These are phyloP conservation scores for Monilinia aucupariae DNA, from an alignment of 2,329 filamentous ascomycete genomes.

Conservation along the genomic window DNA sequence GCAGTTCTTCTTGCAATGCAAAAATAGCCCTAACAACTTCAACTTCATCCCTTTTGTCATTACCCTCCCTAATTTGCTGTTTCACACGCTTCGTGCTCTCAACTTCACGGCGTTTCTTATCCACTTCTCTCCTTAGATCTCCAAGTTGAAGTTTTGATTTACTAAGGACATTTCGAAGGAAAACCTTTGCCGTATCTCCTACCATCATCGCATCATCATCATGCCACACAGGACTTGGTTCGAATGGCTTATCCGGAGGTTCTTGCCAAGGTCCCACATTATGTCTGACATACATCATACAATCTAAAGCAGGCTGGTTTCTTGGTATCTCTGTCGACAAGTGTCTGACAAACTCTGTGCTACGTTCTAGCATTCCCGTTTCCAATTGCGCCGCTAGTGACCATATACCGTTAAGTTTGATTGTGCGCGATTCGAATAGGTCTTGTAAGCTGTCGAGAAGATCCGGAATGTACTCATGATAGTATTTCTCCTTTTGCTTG, in stretches of 20 bases:
- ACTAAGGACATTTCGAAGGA: constrained; percentile 81
- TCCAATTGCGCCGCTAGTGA: constrained; percentile 74
- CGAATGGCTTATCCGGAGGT: constrained; percentile 77
- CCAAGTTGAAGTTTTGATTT: constrained; percentile 84
- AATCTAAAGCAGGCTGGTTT: constrained; percentile 85
- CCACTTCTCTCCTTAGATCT: constrained; percentile 74
- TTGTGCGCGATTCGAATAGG: constrained; percentile 80
- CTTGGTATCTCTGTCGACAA: constrained; percentile 76
- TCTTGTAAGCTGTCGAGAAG: constrained; percentile 90
- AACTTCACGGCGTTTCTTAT: constrained; percentile 81
- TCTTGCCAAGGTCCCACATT: constrained; percentile 81
- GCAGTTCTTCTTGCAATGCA: constrained; percentile 74
- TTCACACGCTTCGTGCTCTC: constrained; percentile 70
- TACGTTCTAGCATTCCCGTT: constrained; percentile 68
- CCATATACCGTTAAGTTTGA: constrained; percentile 84
- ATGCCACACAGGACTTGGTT: constrained; percentile 94
- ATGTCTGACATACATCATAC: constrained; percentile 96
- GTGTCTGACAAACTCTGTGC: constrained; percentile 65
- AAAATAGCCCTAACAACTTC: constrained; percentile 81
- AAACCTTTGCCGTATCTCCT: constrained; percentile 83
- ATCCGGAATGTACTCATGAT: constrained; percentile 93
- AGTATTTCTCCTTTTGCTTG: constrained; percentile 95
- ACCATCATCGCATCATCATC: constrained; percentile 83
- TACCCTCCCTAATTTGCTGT: constrained; percentile 72
- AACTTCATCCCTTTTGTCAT: constrained; percentile 83